Evolutionary conservation across 1,139 yeast species (phyloP).

Genomic region (Nakaseomyces bracarensis): DNA sequence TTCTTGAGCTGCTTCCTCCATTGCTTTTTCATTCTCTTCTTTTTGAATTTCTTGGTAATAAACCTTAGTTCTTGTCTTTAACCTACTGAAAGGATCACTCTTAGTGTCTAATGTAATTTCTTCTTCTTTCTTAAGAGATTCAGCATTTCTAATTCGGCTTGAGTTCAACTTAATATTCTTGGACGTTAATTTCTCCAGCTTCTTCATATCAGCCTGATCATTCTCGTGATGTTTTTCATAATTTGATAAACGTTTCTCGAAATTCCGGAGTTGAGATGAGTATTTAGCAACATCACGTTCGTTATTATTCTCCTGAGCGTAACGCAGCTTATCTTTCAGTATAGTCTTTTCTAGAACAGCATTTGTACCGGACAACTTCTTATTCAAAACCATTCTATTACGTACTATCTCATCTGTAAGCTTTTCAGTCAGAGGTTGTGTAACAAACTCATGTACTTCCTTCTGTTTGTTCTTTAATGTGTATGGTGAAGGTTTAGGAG

Average conservation of each 20-base stretch:
- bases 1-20: constrained; percentile 35
- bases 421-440: constrained; percentile 59
- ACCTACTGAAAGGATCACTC: constrained; percentile 82
- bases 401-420: constrained; percentile 76
- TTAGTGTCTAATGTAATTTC: constrained; percentile 38
- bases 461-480: constrained; percentile 58
- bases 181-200: constrained; percentile 34
- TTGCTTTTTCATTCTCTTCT: constrained; percentile 41
- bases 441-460: constrained; percentile 53
- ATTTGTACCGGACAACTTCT: constrained; percentile 56
- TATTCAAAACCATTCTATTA: constrained; percentile 55
- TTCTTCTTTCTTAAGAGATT: constrained; percentile 48
- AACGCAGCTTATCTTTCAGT: constrained; percentile 64
- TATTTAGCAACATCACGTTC: constrained; percentile 41
- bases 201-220: constrained; percentile 32
- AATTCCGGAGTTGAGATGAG: constrained; percentile 30
- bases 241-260: constrained; percentile 46
- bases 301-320: constrained; percentile 64
- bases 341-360: constrained; percentile 71
- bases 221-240: constrained; percentile 34
- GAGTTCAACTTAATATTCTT: constrained; percentile 79
- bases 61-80: constrained; percentile 77
- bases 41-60: constrained; percentile 52
- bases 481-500: constrained; percentile 51
- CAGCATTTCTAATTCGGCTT: constrained; percentile 72